Percentiles rank a stretch among this genome's conserved stretches.
phyloP scores from a whole-genome alignment of 768 basidiomycete genomes.

The Podaxis mareebaensis region DNA sequence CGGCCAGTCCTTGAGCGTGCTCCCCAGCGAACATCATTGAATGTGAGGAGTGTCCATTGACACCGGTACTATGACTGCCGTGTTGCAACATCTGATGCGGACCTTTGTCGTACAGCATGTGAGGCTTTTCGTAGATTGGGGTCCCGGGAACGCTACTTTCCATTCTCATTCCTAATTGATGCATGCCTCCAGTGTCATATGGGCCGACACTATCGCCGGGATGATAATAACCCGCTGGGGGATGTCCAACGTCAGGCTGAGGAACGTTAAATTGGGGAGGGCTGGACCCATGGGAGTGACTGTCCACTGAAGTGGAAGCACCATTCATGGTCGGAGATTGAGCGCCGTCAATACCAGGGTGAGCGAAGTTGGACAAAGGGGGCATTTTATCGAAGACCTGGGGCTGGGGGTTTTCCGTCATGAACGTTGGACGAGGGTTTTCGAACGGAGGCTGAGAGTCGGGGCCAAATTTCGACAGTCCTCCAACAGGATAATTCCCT shows the following conservation, averaged over 20 bases:
- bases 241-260: not conserved
- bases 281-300: conserved; percentile 5
- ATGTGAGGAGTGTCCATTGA: conserved; percentile 2
- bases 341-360: not conserved
- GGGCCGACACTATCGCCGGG: not conserved
- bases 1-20: not conserved
- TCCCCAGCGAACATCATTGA: conserved; percentile 9
- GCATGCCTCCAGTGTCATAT: conserved; percentile 5
- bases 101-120: conserved; percentile 10
- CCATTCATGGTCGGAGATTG: conserved; percentile 6
- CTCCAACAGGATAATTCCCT: conserved; percentile 2
- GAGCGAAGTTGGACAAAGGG: not conserved
- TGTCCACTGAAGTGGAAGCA: conserved; percentile 2
- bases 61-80: not conserved
- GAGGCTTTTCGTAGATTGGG: conserved; percentile 12
- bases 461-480: conserved; percentile 8
- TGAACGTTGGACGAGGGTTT: conserved; percentile 6
- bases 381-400: conserved; percentile 12
- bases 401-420: conserved; percentile 10
- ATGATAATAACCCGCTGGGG: conserved; percentile 8
- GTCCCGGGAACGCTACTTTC: conserved; percentile 13
- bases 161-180: conserved; percentile 7
- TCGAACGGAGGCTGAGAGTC: conserved; percentile 4
- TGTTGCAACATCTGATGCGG: conserved; percentile 12
- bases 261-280: conserved; percentile 5